Conservation (phyloP, 2,329 filamentous ascomycete species). For the Claviceps sp. region DNA sequence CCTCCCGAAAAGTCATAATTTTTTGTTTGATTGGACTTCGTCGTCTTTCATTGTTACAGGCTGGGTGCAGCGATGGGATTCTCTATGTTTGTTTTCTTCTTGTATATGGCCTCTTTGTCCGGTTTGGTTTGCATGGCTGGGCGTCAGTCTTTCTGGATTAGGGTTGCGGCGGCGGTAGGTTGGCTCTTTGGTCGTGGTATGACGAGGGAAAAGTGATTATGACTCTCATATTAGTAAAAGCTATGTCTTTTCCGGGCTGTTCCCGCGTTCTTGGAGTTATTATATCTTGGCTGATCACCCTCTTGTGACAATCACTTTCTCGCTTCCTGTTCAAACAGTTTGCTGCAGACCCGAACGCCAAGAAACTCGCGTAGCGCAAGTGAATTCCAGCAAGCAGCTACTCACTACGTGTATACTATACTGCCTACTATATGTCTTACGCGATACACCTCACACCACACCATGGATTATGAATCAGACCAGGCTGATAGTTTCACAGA, state of each 20-base stretch:
- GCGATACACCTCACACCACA: too few species aligned
- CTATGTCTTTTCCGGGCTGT: not conserved
- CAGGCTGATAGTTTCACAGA: too few species aligned
- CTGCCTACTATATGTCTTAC: too few species aligned
- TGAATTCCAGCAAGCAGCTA: too few species aligned
- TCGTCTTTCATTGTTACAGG: not conserved
- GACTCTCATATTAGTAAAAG: too few species aligned
- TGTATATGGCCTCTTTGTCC: not conserved
- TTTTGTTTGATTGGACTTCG: too few species aligned
- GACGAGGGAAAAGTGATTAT: not conserved
- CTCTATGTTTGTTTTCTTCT: not conserved
- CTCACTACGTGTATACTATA: too few species aligned
- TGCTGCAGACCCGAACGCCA: too few species aligned
- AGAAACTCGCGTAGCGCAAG: too few species aligned
- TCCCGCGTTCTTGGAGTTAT: not conserved
- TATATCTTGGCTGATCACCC: not conserved
- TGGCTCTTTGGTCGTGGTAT: not conserved
- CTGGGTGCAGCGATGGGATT: not conserved
- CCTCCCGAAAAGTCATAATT: slow-evolving; percentile 10
- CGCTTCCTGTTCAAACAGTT: too few species aligned
- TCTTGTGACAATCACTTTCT: too few species aligned
- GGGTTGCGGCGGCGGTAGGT: not conserved
- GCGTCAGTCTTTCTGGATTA: not conserved
- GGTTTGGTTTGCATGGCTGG: not conserved
- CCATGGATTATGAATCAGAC: too few species aligned